These are phyloP conservation scores for Fusarium torulosum DNA, from an alignment of 2,329 filamentous ascomycete species.

Conservation along the genomic window DNA sequence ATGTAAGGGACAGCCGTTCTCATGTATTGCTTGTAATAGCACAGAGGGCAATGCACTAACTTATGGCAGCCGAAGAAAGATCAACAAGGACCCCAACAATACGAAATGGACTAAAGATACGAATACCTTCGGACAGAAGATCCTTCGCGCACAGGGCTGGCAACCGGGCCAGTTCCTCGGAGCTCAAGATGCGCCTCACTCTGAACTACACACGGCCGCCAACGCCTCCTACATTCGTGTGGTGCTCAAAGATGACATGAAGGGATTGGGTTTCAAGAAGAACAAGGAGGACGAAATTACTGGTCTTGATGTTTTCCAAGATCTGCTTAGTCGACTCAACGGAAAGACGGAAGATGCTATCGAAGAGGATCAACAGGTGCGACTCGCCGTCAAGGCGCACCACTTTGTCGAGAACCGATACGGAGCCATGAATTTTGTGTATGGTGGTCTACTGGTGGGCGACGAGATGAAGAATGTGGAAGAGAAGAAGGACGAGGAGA, in stretches of 20 bases:
- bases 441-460: constrained; percentile 78
- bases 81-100: constrained; percentile 94
- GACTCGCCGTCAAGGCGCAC: constrained; percentile 77
- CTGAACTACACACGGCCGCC: constrained; percentile 80
- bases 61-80: constrained; percentile 65
- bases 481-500: constrained; percentile 29
- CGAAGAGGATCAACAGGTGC: constrained; percentile 75
- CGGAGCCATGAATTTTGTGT: constrained; percentile 87
- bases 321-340: constrained; percentile 88
- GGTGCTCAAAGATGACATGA: constrained; percentile 87
- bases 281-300: constrained; percentile 83
- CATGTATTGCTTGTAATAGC: not conserved
- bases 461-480: constrained; percentile 64
- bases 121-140: constrained; percentile 87
- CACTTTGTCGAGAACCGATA: constrained; percentile 81
- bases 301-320: constrained; percentile 87
- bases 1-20: constrained; percentile 44
- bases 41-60: constrained; percentile 29
- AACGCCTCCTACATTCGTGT: constrained; percentile 89
- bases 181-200: constrained; percentile 79
- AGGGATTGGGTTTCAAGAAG: constrained; percentile 86
- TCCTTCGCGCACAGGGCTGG: constrained; percentile 92
- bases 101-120: constrained; percentile 90
- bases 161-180: constrained; percentile 86
- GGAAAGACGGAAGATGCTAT: constrained; percentile 83